Evolutionary conservation across 169 alveolate species (phyloP), one percentile per base, ranked within the genome.

Genomic region (Plasmodium gonderi): DNA sequence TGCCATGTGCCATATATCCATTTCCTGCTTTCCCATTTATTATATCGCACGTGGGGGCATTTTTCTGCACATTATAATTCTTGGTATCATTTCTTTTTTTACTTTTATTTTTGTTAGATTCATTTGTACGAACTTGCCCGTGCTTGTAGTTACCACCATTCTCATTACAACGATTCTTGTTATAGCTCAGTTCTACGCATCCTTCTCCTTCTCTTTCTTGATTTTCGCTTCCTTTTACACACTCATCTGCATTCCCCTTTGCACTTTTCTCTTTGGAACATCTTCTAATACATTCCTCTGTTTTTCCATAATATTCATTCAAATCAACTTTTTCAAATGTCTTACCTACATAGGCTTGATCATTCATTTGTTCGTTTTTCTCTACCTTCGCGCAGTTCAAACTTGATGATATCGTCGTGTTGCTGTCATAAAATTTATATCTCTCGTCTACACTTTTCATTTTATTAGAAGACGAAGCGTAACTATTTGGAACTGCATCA

Each of bases 331-430:
- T 74, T 29, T 87, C 93, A 75, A 74, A 51, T 14, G 85, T 87
- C 31, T 51, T 40, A 64, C 93, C 68, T 45, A n/a, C 79, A 9
- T 29, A 47, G 14, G 29, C 45, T 29, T 49, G 72, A 74, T 76
- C 69, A 54, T 87, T 87, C 12, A 60, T 38, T 36, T 51, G 78
- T 42, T 75, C 79, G 12, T 14, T 80, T 44, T 80, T 65, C 3
- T 65, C 87, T 42, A 67, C 93, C 44, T 74, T 77, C n/a, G 54
- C 54, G 68, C 54, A 87, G 68, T 87, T 60, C 36, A 87, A 54
- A 29, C 85, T 87, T 51, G 93, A 60, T 9, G 87, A 60, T 54
- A 87, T 75, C 31, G 93, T 87, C 31, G 93, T 87, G 51, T 75
- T 75, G 67, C 93, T 87, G 79, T 87, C 93, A 42, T 33, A 51